phyloP scores from a whole-genome alignment of 2,329 filamentous ascomycete genomes.

The Cadophora gregata region DNA sequence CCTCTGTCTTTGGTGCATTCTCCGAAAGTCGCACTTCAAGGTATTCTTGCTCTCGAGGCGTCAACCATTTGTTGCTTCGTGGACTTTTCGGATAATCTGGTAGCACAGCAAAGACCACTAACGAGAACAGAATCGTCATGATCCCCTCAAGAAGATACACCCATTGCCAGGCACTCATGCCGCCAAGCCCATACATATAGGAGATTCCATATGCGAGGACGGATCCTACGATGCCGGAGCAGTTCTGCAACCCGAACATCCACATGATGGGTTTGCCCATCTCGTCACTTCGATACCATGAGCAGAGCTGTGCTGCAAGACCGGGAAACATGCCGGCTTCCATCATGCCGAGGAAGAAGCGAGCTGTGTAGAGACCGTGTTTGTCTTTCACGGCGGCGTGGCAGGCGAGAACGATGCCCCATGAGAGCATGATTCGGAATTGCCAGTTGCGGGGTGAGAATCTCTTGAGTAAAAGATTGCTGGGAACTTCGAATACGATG shows the following conservation, averaged over 20 bases:
- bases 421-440: conserved; percentile 46
- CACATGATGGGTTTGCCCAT: conserved; percentile 51
- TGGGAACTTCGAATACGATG: conserved; percentile 50
- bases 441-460: conserved; percentile 47
- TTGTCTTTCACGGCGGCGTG: conserved; percentile 49
- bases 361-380: conserved; percentile 46
- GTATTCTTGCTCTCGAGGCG: conserved; percentile 48
- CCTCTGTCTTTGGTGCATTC: conserved; percentile 48
- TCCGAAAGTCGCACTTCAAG: conserved; percentile 48
- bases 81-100: conserved; percentile 53
- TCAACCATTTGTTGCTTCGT: conserved; percentile 47
- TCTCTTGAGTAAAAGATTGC: conserved; percentile 48
- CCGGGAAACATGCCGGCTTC: conserved; percentile 53
- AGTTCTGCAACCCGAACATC: conserved; percentile 50
- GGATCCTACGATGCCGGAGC: conserved; percentile 46
- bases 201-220: conserved; percentile 59
- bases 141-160: conserved; percentile 54
- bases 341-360: conserved; percentile 50
- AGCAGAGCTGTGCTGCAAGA: conserved; percentile 50
- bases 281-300: conserved; percentile 55
- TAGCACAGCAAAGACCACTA: conserved; percentile 47
- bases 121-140: conserved; percentile 49
- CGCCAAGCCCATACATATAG: conserved; percentile 49
- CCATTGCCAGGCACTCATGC: conserved; percentile 64
- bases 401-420: conserved; percentile 49